phyloP scores from a whole-genome alignment of 352 stramenopile genomes.

The Globisporangium mamillatum region DNA sequence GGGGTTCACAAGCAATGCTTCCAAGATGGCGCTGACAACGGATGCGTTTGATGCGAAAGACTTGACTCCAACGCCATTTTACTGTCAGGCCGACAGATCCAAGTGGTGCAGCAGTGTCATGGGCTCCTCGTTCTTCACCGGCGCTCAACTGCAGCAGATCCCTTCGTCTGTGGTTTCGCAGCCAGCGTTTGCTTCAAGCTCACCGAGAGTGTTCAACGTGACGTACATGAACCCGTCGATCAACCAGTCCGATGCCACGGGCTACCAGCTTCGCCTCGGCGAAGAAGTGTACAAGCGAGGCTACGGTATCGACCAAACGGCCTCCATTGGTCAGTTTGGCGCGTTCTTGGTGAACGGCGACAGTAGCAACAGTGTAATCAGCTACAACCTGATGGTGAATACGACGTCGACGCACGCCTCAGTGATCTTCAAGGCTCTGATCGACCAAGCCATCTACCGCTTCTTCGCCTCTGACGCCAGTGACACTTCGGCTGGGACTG shows the following conservation, averaged over 20 bases:
- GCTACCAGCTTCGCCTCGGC: background rate
- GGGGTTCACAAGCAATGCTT: background rate
- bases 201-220: background rate
- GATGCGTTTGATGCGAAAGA: background rate
- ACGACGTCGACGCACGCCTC: background rate
- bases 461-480: background rate
- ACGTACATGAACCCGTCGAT: background rate
- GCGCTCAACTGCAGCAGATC: background rate
- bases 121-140: background rate
- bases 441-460: background rate
- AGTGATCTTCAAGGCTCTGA: background rate
- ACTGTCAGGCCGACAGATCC: background rate
- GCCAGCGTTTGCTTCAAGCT: background rate
- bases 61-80: background rate
- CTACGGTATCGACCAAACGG: background rate
- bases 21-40: background rate
- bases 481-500: conserved; percentile 16
- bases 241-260: background rate
- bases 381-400: background rate
- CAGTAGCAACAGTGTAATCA: background rate
- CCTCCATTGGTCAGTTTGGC: background rate
- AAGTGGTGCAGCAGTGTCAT: background rate
- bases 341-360: background rate
- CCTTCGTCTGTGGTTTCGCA: background rate
- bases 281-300: background rate